Evolutionary conservation across 1,284 basidiomycete genomes (phyloP), one percentile per base, ranked within the genome.

Genomic region (Chiua sp.): DNA sequence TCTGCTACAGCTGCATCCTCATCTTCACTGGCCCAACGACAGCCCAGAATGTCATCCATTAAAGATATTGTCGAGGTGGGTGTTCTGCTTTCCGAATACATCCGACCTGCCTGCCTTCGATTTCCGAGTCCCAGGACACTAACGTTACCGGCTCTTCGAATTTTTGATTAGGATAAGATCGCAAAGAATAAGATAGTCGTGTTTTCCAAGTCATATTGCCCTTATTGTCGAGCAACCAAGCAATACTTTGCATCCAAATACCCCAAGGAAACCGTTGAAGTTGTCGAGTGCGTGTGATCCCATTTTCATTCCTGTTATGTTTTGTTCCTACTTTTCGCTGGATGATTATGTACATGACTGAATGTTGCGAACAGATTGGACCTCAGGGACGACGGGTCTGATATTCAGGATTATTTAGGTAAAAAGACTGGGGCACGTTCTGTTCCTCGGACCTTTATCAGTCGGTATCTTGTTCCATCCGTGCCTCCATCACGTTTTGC

Each of bases 151-250:
- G 11, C 37, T 18, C 46, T 10, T 51, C 18, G 47, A 39, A 39
- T 47, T 18, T 13, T 30, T 49, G 22, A 55, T 22, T 63, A 90
- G 88, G 68, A 71, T 56, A 75, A 82, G 35, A 86, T 91, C 65
- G 60, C 74, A 11, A 75, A 80, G 23, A 81, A 87, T 81, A 84
- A 82, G 69, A 80, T 92, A 61, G 78, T 80, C 47, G 83, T 92
- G 59, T 92, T 92, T 74, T 90, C 89, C 58, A 92, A 92, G 79
- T 77, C 79, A 13, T 84, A 72, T 51, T 92, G 84, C 73, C 84
- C 86, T 11, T 89, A 81, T 75, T 90, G 87, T 79, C 77, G 63
- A 60, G 73, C 72, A 12, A 83, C 88, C 39, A 92, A 92, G 74
- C 56, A 62, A 0, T 75, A 90, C n/a, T 81, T 92, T 63, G 66